Evolutionary conservation across 2,329 filamentous ascomycete genomes (phyloP).

Genomic region (Pestalotiopsis sp.): DNA sequence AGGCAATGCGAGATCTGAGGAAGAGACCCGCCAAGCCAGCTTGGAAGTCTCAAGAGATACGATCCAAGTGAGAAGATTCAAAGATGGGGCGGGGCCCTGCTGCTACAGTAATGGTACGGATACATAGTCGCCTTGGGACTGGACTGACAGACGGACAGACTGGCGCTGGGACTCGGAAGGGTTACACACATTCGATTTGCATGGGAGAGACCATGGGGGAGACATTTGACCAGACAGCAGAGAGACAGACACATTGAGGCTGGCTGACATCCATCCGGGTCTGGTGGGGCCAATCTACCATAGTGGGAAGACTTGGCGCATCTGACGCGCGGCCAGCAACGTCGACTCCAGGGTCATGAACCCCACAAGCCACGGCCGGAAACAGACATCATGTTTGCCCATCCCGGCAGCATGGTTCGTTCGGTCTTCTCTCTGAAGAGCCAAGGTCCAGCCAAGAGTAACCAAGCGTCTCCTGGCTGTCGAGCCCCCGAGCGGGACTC

Average conservation of each 20-base stretch:
- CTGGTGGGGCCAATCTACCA: slow-evolving; percentile 2
- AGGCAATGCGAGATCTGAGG: background rate
- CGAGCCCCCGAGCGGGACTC: background rate
- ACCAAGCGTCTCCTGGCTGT: background rate
- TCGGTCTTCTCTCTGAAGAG: background rate
- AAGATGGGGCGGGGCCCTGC: background rate
- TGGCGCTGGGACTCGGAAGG: no score
- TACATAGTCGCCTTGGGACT: no score
- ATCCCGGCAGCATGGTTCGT: slow-evolving; percentile 7
- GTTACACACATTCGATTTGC: no score
- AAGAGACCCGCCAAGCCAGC: slow-evolving; percentile 7
- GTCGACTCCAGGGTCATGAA: slow-evolving; percentile 3
- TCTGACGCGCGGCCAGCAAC: slow-evolving; percentile 13
- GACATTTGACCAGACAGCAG: no score
- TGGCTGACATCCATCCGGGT: background rate
- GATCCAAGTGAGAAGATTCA: background rate
- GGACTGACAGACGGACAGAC: no score
- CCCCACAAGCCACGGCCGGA: slow-evolving; percentile 3
- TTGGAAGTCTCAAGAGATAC: slow-evolving; percentile 7
- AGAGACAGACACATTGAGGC: background rate
- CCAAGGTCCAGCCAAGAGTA: background rate
- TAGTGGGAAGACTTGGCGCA: slow-evolving; percentile 7
- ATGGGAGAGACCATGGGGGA: no score
- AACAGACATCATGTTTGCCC: slow-evolving; percentile 8
- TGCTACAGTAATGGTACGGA: no score